phyloP scores from a whole-genome alignment of 768 basidiomycete genomes.

The Auricularia cornea region DNA sequence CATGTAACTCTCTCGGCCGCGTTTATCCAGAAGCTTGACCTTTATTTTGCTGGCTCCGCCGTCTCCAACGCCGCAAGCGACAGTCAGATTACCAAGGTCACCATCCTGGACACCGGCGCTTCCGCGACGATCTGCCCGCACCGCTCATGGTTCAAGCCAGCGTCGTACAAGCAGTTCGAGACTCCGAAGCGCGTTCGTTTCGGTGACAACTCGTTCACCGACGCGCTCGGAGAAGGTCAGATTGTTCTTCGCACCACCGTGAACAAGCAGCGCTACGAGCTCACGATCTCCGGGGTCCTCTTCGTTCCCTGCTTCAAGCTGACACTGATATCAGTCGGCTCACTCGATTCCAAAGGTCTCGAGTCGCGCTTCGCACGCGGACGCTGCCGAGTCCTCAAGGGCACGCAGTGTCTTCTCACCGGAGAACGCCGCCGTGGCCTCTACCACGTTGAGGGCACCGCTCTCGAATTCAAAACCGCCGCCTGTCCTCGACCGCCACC shows the following conservation, averaged over 20 bases:
- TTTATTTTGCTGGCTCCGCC: not conserved
- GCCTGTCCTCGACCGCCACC: not conserved
- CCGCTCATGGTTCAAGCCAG: constrained; percentile 2
- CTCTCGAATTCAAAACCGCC: not conserved
- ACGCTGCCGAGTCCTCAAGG: constrained; percentile 1
- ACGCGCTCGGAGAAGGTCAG: constrained; percentile 6
- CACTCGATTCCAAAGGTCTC: constrained; percentile 3
- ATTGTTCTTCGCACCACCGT: constrained; percentile 2
- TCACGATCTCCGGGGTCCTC: constrained; percentile 2
- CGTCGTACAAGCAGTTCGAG: not conserved
- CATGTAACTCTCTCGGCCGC: not conserved
- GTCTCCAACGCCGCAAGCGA: not conserved
- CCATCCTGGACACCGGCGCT: constrained; percentile 6
- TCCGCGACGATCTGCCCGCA: constrained; percentile 3
- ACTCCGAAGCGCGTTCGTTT: constrained; percentile 7
- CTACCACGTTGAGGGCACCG: constrained; percentile 4
- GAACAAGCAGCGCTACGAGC: not conserved
- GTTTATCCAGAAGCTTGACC: not conserved
- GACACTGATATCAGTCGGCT: constrained; percentile 8
- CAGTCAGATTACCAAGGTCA: not conserved
- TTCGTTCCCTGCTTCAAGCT: constrained; percentile 9
- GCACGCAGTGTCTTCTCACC: not conserved
- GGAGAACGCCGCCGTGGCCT: constrained; percentile 5
- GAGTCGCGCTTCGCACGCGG: constrained; percentile 3
- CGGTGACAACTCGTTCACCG: constrained; percentile 9